Evolutionary conservation across 2,329 filamentous ascomycete species (phyloP), one percentile per base, ranked within the genome.

Genomic region (Arthrobotrys megalospora): DNA sequence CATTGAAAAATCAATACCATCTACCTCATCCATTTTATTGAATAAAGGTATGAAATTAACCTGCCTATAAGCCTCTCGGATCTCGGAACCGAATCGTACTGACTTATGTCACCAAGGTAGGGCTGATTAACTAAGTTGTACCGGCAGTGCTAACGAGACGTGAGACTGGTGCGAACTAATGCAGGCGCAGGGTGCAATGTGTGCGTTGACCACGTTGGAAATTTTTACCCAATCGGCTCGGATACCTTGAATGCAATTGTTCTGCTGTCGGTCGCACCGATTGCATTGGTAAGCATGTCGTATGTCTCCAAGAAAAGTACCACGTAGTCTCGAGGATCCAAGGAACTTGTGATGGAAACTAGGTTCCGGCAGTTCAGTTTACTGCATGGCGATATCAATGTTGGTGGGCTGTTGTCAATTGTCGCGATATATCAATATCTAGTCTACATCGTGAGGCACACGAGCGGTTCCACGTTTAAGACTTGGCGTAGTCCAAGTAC

Each of bases 191-290:
- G 32, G 32, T 38, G 6, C 11, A 14, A 28, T 60, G 21, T n/a
- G 10, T 60, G 55, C 24, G 55, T 60, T 60, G 55, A 60, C 55
- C 16, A 43, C 55, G 55, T 60, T 60, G 55, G 55, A 60, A 43
- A 60, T 43, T 41, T 60, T 60, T 60, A 60, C 55, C 55, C 55
- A 60, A 60, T 58, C 52, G 52, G 52, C 16, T 58, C 32, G 52
- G 52, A 58, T 58, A 21, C 32, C n/a, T 58, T 11, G 24, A 16
- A 34, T 53, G 32, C 52, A 38, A 21, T 38, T 38, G 32, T 12
- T 28, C 24, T 28, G 24, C 28, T 3, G n/a, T 12, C 50, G 28
- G 50, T 58, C n/a, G 16, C 45, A 58, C 32, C 14, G 32, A 1
- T 58, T 21, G 52, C 16, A 58, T 58, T 12, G n/a, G 52, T 58